Conservation (phyloP, 2,329 filamentous ascomycete species). For the Corynespora cassiicola region DNA sequence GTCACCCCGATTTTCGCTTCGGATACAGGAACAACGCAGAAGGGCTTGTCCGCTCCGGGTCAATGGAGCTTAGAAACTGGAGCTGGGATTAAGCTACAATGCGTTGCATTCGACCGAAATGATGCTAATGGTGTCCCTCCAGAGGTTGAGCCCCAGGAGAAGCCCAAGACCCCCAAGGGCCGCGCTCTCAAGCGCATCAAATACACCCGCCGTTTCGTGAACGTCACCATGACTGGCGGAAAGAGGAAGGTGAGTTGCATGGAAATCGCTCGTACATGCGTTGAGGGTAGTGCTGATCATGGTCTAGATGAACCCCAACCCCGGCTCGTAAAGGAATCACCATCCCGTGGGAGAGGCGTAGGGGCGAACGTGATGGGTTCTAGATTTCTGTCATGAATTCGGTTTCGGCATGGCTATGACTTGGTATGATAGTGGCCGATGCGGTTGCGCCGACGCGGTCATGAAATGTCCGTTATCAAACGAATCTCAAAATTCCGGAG, state of each 20-base stretch:
- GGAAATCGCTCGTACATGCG: too few relatives aligned
- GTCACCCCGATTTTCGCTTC: too few relatives aligned
- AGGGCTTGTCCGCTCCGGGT: background rate
- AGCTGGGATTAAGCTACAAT: background rate
- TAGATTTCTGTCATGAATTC: conserved; percentile 43
- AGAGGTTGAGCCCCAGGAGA: conserved; percentile 89
- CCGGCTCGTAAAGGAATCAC: conserved; percentile 64
- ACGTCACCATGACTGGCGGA: conserved; percentile 95
- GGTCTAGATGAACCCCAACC: conserved; percentile 84
- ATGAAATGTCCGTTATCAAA: conserved; percentile 35
- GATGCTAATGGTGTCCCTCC: too few relatives aligned
- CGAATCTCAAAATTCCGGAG: conserved; percentile 43
- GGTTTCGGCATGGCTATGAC: conserved; percentile 46
- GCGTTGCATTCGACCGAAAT: too few relatives aligned
- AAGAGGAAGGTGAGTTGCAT: conserved; percentile 85
- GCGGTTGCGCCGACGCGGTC: conserved; percentile 32
- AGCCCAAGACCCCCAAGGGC: conserved; percentile 96
- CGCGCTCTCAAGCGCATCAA: conserved; percentile 95
- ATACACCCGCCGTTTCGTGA: conserved; percentile 98
- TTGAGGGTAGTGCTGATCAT: conserved; percentile 21
- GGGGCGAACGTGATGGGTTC: conserved; percentile 41
- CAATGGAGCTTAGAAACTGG: too few relatives aligned
- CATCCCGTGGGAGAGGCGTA: conserved; percentile 25
- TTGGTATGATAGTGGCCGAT: conserved; percentile 48
- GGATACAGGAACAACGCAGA: background rate